These are phyloP conservation scores for Candida gigantensis DNA, from an alignment of 1,139 yeast species.

Conservation along the genomic window DNA sequence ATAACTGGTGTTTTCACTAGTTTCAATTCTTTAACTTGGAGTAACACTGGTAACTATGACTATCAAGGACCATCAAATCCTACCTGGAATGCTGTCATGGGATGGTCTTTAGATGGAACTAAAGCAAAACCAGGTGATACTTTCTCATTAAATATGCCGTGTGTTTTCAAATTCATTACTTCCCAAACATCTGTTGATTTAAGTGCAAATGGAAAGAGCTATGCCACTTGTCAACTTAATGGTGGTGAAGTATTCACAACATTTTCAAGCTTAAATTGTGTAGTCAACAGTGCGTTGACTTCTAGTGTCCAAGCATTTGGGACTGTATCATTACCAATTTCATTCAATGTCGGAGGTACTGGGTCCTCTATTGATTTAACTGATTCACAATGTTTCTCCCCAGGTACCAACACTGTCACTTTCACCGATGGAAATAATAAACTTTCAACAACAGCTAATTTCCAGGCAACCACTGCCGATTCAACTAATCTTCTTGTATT, in stretches of 20 bases:
- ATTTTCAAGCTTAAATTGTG: conserved; percentile 29
- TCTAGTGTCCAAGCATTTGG: conserved; percentile 22
- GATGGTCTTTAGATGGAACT: conserved; percentile 26
- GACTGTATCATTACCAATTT: conserved; percentile 24
- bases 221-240: conserved; percentile 28
- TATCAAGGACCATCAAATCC: conserved; percentile 19
- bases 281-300: conserved; percentile 18
- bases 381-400: conserved; percentile 20
- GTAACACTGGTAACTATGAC: conserved; percentile 1
- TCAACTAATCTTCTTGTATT: neutral
- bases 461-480: conserved; percentile 7
- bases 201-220: conserved; percentile 18
- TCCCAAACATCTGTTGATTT: conserved; percentile 18
- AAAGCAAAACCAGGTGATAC: conserved; percentile 31
- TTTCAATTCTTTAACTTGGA: conserved; percentile 5
- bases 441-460: conserved; percentile 20
- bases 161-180: conserved; percentile 33
- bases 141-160: conserved; percentile 30
- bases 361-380: conserved; percentile 20
- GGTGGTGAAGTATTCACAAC: conserved; percentile 26
- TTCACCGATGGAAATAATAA: conserved; percentile 28
- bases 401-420: conserved; percentile 28
- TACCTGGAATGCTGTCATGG: conserved; percentile 27
- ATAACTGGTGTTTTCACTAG: conserved; percentile 8
- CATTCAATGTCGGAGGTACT: conserved; percentile 28